These are phyloP conservation scores for Arthrobotrys sinensis DNA, from an alignment of 2,329 filamentous ascomycete genomes.

Conservation along the genomic window DNA sequence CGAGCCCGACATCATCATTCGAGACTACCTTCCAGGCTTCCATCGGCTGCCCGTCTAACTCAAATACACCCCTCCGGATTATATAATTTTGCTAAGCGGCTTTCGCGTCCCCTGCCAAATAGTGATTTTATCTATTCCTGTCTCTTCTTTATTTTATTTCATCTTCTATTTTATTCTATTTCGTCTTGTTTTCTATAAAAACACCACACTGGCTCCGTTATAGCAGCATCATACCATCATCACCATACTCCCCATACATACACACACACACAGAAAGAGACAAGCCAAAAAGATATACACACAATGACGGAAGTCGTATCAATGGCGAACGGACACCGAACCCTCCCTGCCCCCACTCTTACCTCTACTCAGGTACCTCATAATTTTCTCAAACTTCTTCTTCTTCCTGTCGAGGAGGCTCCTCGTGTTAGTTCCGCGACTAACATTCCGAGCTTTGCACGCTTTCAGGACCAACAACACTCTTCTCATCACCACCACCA, in stretches of 20 bases:
- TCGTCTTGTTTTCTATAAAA: conserved; percentile 12
- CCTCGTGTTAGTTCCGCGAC: conserved; percentile 60
- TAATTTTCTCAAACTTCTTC: conserved; percentile 62
- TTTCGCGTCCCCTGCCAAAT: conserved; percentile 35
- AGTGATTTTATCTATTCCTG: conserved; percentile 10
- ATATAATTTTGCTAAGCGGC: conserved; percentile 42
- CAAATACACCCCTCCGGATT: conserved; percentile 43
- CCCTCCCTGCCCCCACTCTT: conserved; percentile 53
- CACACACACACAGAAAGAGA: neutral
- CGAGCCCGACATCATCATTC: conserved; percentile 16
- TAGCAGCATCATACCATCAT: conserved; percentile 12
- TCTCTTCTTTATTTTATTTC: conserved; percentile 8
- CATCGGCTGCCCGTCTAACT: conserved; percentile 22
- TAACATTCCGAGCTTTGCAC: conserved; percentile 60
- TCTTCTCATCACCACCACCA: conserved; percentile 8
- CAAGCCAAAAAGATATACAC: neutral
- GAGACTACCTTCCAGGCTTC: conserved; percentile 6
- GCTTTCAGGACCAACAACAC: conserved; percentile 56
- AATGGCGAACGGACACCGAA: conserved; percentile 60
- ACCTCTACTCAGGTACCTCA: conserved; percentile 61
- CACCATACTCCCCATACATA: conserved; percentile 18
- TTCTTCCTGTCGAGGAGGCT: conserved; percentile 61
- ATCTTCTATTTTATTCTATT: conserved; percentile 15
- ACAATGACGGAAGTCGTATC: conserved; percentile 60
- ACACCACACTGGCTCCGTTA: conserved; percentile 45